Evolutionary conservation across 2,329 filamentous ascomycete species (phyloP).

Genomic region (Fusarium veterinarium): DNA sequence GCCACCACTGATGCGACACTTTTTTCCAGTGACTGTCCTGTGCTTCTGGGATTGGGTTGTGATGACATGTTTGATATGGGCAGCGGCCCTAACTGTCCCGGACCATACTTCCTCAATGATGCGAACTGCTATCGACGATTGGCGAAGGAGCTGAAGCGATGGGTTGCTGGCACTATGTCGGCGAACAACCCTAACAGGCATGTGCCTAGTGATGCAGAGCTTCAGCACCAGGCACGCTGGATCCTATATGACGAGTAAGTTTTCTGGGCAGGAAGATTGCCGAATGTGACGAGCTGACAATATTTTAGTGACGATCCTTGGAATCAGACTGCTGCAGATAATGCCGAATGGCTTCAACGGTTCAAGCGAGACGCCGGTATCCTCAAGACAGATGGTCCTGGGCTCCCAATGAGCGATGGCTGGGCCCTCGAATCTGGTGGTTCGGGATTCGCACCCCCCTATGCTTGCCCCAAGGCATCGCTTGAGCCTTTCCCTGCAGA

Average conservation of each 20-base stretch:
- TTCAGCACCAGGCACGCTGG: slow-evolving; percentile 73
- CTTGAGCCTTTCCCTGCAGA: slow-evolving; percentile 51
- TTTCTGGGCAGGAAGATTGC: not conserved
- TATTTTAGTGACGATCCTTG: slow-evolving; percentile 67
- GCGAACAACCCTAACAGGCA: slow-evolving; percentile 70
- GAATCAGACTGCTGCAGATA: slow-evolving; percentile 73
- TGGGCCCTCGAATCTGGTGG: slow-evolving; percentile 65
- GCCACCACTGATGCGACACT: slow-evolving; percentile 31
- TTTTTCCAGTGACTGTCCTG: slow-evolving; percentile 21
- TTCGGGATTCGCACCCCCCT: slow-evolving; percentile 67
- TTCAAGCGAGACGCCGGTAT: slow-evolving; percentile 71
- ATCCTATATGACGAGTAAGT: slow-evolving; percentile 71
- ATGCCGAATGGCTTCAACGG: slow-evolving; percentile 70
- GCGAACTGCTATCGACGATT: slow-evolving; percentile 70
- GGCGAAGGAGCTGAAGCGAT: slow-evolving; percentile 64
- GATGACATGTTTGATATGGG: slow-evolving; percentile 6
- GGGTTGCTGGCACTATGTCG: slow-evolving; percentile 64
- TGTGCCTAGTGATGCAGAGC: slow-evolving; percentile 68
- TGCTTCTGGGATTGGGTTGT: slow-evolving; percentile 13
- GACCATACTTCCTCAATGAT: slow-evolving; percentile 65
- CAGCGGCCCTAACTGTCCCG: slow-evolving; percentile 20
- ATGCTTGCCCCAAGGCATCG: slow-evolving; percentile 58
- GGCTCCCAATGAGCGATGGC: slow-evolving; percentile 54
- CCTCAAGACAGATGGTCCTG: slow-evolving; percentile 61
- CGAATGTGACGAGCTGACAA: slow-evolving; percentile 31